Conservation (phyloP, 2,329 filamentous ascomycete genomes). For the Monosporascus sp. region DNA sequence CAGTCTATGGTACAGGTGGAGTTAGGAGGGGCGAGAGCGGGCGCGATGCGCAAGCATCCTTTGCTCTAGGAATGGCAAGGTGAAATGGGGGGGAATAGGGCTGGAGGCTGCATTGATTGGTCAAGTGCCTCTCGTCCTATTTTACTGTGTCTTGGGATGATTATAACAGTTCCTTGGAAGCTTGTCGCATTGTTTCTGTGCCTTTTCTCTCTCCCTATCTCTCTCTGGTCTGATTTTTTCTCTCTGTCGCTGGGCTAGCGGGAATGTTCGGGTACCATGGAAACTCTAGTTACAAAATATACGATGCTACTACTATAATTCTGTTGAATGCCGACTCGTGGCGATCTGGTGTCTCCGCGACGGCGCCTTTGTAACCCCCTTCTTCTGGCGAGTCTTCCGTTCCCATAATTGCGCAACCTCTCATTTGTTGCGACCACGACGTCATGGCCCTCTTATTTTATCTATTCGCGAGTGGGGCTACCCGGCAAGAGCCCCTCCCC, state of each 20-base stretch:
- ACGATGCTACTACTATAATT: constrained; percentile 10
- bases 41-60: background rate
- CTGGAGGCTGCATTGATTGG: background rate
- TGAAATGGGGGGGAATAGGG: background rate
- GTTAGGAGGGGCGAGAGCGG: background rate
- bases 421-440: no score
- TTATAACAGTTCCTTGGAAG: constrained; percentile 16
- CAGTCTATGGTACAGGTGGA: background rate
- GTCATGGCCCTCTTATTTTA: no score
- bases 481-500: no score
- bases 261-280: constrained; percentile 18
- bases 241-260: constrained; percentile 9
- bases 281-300: constrained; percentile 21
- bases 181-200: constrained; percentile 20
- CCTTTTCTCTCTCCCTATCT: constrained; percentile 4
- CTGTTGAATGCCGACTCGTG: no score
- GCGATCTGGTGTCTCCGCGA: no score
- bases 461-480: no score
- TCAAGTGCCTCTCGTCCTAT: constrained; percentile 7
- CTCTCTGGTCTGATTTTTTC: background rate
- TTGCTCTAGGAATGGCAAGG: background rate
- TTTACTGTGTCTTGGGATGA: constrained; percentile 18
- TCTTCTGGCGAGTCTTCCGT: no score
- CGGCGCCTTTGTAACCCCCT: no score
- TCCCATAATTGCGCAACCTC: no score